A percentile compares a stretch with the other conserved stretches of the same genome.
Evolutionary conservation across 805 yeast species (phyloP).

Genomic region (Candida argentea): DNA sequence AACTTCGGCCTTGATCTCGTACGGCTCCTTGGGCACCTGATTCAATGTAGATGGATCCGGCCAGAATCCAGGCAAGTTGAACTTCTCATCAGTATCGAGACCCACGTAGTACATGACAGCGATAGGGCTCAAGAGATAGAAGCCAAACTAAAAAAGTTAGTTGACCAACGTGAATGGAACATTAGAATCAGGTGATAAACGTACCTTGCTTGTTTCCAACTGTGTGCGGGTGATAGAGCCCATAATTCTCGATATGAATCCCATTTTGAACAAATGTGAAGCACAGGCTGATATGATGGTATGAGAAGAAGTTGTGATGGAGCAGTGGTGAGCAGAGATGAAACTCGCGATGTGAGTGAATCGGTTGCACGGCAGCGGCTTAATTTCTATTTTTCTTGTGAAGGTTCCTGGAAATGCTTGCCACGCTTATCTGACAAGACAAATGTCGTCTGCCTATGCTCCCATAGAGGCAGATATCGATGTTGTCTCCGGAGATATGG

Average conservation of each 20-base stretch:
- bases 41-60: conserved; percentile 91
- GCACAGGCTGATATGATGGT: too few species aligned
- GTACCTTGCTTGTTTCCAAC: conserved; percentile 34
- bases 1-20: conserved; percentile 82
- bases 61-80: conserved; percentile 92
- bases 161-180: background rate
- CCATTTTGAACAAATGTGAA: too few species aligned
- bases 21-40: conserved; percentile 86
- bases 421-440: too few species aligned
- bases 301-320: too few species aligned
- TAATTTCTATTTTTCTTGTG: too few species aligned
- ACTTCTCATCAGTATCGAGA: conserved; percentile 76
- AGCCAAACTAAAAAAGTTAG: conserved; percentile 45
- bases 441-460: conserved; percentile 17
- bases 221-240: conserved; percentile 32
- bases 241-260: conserved; percentile 20
- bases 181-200: conserved; percentile 8
- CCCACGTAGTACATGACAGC: conserved; percentile 92
- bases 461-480: conserved; percentile 22
- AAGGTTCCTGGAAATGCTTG: too few species aligned
- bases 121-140: conserved; percentile 78
- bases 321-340: too few species aligned
- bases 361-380: too few species aligned
- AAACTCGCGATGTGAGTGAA: too few species aligned
- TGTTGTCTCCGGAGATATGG: background rate